A percentile compares a stretch with the other conserved stretches of the same genome.
Evolutionary conservation across 23 red algal genomes (phyloP).

Genomic region (Gracilaria domingensis): DNA sequence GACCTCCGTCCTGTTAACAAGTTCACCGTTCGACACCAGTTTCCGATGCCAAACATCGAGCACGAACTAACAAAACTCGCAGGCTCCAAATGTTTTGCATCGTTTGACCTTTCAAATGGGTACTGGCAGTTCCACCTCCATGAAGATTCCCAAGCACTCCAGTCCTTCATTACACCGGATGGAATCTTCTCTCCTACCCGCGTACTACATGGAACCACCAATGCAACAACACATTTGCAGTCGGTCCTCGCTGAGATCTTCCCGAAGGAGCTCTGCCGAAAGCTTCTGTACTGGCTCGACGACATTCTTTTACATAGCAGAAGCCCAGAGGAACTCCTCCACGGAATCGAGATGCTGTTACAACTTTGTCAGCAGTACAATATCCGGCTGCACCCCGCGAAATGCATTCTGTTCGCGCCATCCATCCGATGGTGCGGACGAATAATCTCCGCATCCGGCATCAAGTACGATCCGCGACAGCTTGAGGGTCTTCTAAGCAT

Average conservation of each 20-base stretch:
- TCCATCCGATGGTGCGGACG: conserved; percentile 7
- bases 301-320: background rate
- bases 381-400: conserved; percentile 9
- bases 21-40: background rate
- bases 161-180: no score
- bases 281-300: no score
- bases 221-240: no score
- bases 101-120: background rate
- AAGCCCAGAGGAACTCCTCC: background rate
- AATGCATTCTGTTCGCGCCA: conserved; percentile 24
- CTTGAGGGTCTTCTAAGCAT: background rate
- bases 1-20: no score
- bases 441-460: background rate
- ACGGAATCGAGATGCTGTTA: background rate
- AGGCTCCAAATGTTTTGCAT: background rate
- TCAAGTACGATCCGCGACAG: no score
- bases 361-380: background rate
- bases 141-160: background rate
- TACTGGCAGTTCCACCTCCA: background rate
- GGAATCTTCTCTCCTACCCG: no score
- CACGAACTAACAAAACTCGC: background rate
- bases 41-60: background rate
- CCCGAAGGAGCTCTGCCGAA: no score
- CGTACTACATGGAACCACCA: no score
- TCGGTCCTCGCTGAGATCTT: no score